These are phyloP conservation scores for Sclerotinia borealis DNA, from an alignment of 2,329 filamentous ascomycete species.

Conservation along the genomic window DNA sequence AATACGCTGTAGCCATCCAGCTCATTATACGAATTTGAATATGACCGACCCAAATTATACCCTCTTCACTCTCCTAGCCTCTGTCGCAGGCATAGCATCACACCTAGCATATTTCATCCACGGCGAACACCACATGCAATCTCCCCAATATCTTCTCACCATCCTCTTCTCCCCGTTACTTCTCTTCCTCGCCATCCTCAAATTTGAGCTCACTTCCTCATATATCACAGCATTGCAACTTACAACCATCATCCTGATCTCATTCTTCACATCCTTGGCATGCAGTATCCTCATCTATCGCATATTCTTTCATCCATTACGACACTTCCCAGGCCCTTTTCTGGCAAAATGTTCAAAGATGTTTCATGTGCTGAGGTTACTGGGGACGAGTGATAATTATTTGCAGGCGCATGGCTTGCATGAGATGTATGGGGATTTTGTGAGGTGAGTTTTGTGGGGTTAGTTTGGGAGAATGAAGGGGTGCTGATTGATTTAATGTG, in stretches of 20 bases:
- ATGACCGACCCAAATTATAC: not conserved
- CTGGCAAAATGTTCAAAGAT: conserved; percentile 22
- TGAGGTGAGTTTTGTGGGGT: conserved; percentile 12
- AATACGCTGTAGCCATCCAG: not conserved
- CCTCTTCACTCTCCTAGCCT: not conserved
- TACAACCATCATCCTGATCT: not conserved
- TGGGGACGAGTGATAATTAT: conserved; percentile 14
- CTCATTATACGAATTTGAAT: not conserved
- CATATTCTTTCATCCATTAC: conserved; percentile 39
- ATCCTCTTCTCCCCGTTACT: not conserved
- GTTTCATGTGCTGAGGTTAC: conserved; percentile 15
- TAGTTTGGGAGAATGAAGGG: not conserved
- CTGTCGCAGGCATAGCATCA: conserved; percentile 13
- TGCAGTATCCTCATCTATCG: conserved; percentile 47
- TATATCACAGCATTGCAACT: not conserved
- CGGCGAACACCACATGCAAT: conserved; percentile 19
- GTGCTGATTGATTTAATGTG: not conserved
- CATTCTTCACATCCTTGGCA: not conserved
- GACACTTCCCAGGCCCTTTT: conserved; percentile 27
- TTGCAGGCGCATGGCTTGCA: conserved; percentile 16
- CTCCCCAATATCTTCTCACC: not conserved
- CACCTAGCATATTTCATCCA: conserved; percentile 24
- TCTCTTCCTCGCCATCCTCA: not conserved
- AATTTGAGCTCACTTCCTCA: not conserved
- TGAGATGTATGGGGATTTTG: conserved; percentile 24